These are phyloP conservation scores for Pseudogymnoascus sp. DNA, from an alignment of 2,329 filamentous ascomycete genomes.

Conservation along the genomic window DNA sequence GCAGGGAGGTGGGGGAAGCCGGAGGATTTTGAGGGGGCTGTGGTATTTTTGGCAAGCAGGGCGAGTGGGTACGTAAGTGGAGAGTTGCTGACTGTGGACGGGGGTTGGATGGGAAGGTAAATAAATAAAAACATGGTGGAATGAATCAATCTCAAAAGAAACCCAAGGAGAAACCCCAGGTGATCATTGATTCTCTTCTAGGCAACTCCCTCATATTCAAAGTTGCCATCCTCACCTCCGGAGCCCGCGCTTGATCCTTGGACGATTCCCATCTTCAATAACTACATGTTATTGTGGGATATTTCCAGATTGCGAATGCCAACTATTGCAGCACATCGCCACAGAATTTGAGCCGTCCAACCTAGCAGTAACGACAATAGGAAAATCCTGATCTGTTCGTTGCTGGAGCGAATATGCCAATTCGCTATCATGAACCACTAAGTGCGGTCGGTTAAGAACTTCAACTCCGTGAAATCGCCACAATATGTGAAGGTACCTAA, in stretches of 20 bases:
- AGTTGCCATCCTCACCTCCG: neutral
- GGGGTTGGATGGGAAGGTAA: constrained; percentile 85
- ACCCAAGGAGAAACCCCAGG: neutral
- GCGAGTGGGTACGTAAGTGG: constrained; percentile 75
- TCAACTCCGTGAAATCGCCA: no score
- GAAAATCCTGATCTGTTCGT: no score
- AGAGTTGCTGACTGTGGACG: constrained; percentile 75
- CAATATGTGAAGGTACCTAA: no score
- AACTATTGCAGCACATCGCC: neutral
- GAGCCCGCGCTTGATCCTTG: neutral
- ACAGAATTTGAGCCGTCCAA: neutral
- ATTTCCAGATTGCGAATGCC: neutral
- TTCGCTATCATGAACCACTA: no score
- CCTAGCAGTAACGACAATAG: no score
- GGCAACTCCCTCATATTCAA: neutral
- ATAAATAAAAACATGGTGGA: neutral
- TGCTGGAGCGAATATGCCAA: no score
- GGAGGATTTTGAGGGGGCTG: constrained; percentile 79
- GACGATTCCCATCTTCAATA: neutral
- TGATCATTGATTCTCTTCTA: neutral
- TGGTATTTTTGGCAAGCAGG: constrained; percentile 67
- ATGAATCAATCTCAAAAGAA: neutral
- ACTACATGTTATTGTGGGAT: neutral
- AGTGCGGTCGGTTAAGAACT: no score
- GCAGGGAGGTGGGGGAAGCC: constrained; percentile 75